Evolutionary conservation across 2,329 filamentous ascomycete species (phyloP), one percentile per base, ranked within the genome.

Genomic region (Claviceps purpurea): DNA sequence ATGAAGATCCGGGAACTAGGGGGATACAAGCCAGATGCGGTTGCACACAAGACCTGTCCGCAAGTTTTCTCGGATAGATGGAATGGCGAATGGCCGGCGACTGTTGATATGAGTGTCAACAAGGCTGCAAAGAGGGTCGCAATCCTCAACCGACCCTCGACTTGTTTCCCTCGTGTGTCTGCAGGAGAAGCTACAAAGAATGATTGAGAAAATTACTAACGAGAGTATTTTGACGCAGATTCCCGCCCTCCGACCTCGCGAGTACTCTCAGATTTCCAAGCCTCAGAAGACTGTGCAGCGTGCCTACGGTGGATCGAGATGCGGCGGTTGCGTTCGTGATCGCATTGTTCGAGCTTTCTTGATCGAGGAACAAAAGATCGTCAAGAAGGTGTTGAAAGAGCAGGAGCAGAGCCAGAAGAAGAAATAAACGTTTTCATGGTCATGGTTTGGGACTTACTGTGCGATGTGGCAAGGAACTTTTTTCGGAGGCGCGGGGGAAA

Each of bases 361-460:
- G 73, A 97, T 98, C 63, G 94, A 98, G 81, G 93, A 98, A 84
- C 93, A 98, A 82, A 98, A 98, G 88, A 97, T 98, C 67, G 93
- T 98, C 76, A 98, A 98, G 89, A 98, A 98, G 88, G 93, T 98
- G 68, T 83, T 97, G 73, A 96, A 96, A 87, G 91, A 97, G 82
- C 88, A 95, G 78, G 86, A 88, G 79, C 86, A 73, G 68, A 70
- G 75, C 68, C 72, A 77, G 66, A 82, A 78, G 74, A 82, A 81
- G 78, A 82, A 82, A 77, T 82, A 87, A 81, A 78, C 60, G 75
- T 51, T 52, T 59, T 60, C 60, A 53, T 51, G 60, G 56, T 58
- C 58, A 56, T 55, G 60, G 56, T 56, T 60, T 61, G 61, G 61
- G 26, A 58, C 60, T 65, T 63, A 63, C 60, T 66, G 59, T 62